Evolutionary conservation across 169 alveolate genomes (phyloP), one percentile per base, ranked within the genome.

Genomic region (Plasmodium reichenowi): DNA sequence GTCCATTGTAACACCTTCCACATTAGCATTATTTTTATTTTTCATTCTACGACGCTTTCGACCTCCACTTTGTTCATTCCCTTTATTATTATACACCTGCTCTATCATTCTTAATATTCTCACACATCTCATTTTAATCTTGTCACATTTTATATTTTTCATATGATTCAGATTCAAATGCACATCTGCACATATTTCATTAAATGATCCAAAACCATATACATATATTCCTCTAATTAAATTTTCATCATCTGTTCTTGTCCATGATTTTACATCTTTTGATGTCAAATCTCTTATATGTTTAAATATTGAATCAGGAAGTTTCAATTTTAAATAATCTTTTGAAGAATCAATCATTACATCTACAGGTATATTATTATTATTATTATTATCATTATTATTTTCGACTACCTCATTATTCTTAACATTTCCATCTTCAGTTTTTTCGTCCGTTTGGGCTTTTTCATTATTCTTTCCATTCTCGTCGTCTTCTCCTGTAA

Each of bases 121-220:
- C 45, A 93, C 85, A 26, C 96, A 91, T 50, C 97, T 83, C 80
- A 89, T 72, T 70, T 95, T 95, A 12, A 94, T 88, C 67, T 93
- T 91, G 22, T 95, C 97, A 62, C 93, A 94, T 60, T 95, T 95
- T 63, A 94, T 72, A 56, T 90, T 93, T 63, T 92, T 88, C 58
- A 95, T 88, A 15, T 91, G 94, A 1, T 92, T 94, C 1, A 94
- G 76, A 67, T 96, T 94, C 62, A 94, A 78, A 24, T 92, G 88
- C 56, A 91, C 93, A 72, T 94, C 97, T 76, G 93, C 68, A 64
- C 96, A 93, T 92, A 93, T 94, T 71, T 94, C 94, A 73, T 97
- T 94, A 96, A 98, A 95, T 63, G 96, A 89, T 13, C 97, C 97
- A 74, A 93, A 96, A 9, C 98, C 98, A 66, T 96, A 95, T 26